Base-by-base conservation (phyloP, 768 basidiomycete species). In the Rhodotorula diobovata region DNA sequence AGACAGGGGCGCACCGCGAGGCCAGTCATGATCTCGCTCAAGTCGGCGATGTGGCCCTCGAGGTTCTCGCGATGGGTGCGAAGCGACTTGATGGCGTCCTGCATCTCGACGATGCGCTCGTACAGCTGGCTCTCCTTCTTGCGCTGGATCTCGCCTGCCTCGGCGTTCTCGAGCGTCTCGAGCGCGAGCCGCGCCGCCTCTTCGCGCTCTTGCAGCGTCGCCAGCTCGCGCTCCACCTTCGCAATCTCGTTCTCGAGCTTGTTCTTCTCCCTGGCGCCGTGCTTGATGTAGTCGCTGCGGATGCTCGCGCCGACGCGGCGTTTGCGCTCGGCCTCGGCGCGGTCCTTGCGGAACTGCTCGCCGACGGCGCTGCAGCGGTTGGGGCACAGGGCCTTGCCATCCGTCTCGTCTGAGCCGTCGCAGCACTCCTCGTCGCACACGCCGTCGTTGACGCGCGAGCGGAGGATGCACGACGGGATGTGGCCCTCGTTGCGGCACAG, bases 401-500 rank as follows among this genome's bases (percentile, higher is more conserved):
- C 80, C 35, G 83, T 85, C 81, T 99, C 96, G 80, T 99, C 95
- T 0, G 93, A 92, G 21, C 95, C 95, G 76, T 99, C 95, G 78
- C 95, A 99, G 77, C 95, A 99, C 78, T 91, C 86, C 1, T 85
- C 84, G 79, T 99, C 95, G 80, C 95, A 99, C 35, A 97, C 84
- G 2, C 95, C 94, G 79, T 99, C 95, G 55, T 87, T 88, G 21
- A 99, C 93, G 74, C 90, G 84, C 45, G 91, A 89, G 70, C 88
- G 87, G 20, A 87, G 85, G 66, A 99, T 89, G 56, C 78, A 85
- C 6, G 87, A 83, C 2, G 93, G 92, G 77, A 93, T 84, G 80
- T 98, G 94, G 0, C 93, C 96, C 56, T 85, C 83, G 78, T 98
- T 99, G 78, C 79, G 81, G 80, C 95, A 99, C 81, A 89, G 90